Base-by-base conservation (phyloP, 2,329 filamentous ascomycete genomes). In the Plectosphaerella cucumerina region DNA sequence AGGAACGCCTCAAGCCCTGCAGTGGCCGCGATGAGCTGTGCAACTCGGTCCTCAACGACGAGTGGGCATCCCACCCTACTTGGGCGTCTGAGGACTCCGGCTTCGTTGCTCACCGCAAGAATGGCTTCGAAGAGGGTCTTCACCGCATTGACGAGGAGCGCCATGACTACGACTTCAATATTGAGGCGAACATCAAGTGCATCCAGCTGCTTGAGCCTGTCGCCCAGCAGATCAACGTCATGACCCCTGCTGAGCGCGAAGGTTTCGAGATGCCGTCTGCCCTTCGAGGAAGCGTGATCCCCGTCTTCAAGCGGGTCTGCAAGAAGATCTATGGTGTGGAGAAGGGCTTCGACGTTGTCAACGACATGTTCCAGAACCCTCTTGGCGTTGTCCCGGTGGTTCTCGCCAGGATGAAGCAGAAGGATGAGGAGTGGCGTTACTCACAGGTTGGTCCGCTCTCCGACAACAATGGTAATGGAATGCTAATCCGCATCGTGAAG, bases 51-150 rank as follows among this genome's bases (percentile, higher is more conserved):
- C 77, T 99, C 50, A 99, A 99, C 58, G 94, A 99, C 60, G 90
- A 97, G 59, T 99, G 94, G 94, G 94, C 94, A 2, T 97, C 93
- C 22, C 94, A 99, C 70, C 94, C 94, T 4, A 99, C 94, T 0
- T 99, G 94, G 94, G 94, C 93, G 2, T 97, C 93, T 1, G 94
- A 99, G 69, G 94, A 99, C 65, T 96, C 90, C 43, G 94, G 94
- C 1, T 99, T 99, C 61, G 93, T 99, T 53, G 94, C 94, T 12
- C 94, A 99, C 70, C 85, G 93, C 55, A 99, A 99, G 80, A 99
- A 99, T 61, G 84, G 87, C 50, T 96, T 88, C 57, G 94, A 99
- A 67, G 94, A 99, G 68, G 89, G 89, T 31, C 82, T 99, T 9
- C 94, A 99, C 65, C 82, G 94, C 18, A 97, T 99, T 54, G 94